A percentile compares a stretch with the other conserved stretches of the same genome.
Conservation (phyloP, 768 basidiomycete species). For the Hericium erinaceus region DNA sequence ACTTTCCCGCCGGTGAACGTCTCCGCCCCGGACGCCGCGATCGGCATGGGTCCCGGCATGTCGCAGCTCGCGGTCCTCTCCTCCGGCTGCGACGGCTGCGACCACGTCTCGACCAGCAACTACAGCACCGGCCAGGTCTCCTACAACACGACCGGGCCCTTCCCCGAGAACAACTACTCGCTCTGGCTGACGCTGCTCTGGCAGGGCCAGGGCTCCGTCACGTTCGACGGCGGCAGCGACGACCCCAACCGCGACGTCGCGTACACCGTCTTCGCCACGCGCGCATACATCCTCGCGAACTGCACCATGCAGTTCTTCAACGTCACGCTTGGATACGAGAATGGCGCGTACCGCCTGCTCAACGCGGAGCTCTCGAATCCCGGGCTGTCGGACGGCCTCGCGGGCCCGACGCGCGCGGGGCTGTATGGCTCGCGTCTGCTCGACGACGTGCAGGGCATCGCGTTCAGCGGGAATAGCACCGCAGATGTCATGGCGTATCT, state of each 20-base stretch:
- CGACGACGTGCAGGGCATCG: not conserved
- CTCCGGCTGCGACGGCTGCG: not conserved
- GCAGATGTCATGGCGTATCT: not conserved
- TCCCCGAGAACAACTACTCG: not conserved
- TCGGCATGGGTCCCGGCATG: not conserved
- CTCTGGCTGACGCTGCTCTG: not conserved
- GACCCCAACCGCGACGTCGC: not conserved
- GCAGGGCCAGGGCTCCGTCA: not conserved
- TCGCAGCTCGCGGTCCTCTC: not conserved
- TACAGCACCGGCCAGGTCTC: not conserved
- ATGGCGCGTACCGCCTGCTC: not conserved
- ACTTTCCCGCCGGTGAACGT: not conserved
- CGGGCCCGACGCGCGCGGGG: not conserved
- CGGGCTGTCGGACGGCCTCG: not conserved
- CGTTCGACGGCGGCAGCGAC: not conserved
- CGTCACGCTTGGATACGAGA: not conserved
- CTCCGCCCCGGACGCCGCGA: not conserved
- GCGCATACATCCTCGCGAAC: not conserved
- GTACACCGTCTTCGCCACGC: not conserved
- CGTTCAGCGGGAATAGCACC: not conserved
- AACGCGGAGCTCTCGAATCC: not conserved
- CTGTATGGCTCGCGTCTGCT: not conserved
- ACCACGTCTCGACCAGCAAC: not conserved
- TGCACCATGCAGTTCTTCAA: not conserved
- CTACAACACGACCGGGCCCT: not conserved